Evolutionary conservation across 2,329 filamentous ascomycete species (phyloP), one percentile per base, ranked within the genome.

Genomic region (Clonostachys byssicola): DNA sequence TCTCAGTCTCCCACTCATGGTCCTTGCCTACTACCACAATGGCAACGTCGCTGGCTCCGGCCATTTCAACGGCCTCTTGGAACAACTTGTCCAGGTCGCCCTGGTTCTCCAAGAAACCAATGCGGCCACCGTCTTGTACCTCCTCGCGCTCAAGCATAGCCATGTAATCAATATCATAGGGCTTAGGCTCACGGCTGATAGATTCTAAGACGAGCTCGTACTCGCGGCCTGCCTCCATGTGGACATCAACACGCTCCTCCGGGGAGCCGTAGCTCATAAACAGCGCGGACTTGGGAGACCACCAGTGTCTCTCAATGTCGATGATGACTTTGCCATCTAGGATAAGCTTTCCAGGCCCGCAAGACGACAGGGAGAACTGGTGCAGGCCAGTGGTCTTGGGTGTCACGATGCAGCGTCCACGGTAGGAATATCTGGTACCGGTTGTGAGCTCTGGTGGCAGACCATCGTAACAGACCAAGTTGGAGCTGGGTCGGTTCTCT

Each of bases 21-120:
- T 85, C 54, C 90, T 89, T 89, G 34, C 86, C 86, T 2, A 89
- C 85, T 1, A 89, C 72, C 0, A 90, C 83, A 5, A 90, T 75
- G 6, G 86, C 85, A 4, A 89, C 78, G 55, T 90, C 86, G 5
- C 86, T 84, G 7, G 74, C 75, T 54, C 82, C 68, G 2, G 85
- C 85, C 1, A 78, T 79, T 1, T 77, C 68, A n/a, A 89, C 63
- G 6, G 87, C 87, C 56, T 81, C 84, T 0, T 72, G 61, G 52
- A 89, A 87, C 2, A 81, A 83, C 5, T 81, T 84, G 51, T 88
- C 70, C 52, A 87, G 82, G 49, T 72, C 87, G 34, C 87, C 86
- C 65, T 87, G 68, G 0, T 85, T 80, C 36, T 39, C 36, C 36
- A 39, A 18, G 55, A 85, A 89, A 16, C 80, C 82, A 3, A 89